Evolutionary conservation across 192 early-diverging fungal genomes (phyloP), one percentile per base, ranked within the genome.

Genomic region (Backusella macrospora): DNA sequence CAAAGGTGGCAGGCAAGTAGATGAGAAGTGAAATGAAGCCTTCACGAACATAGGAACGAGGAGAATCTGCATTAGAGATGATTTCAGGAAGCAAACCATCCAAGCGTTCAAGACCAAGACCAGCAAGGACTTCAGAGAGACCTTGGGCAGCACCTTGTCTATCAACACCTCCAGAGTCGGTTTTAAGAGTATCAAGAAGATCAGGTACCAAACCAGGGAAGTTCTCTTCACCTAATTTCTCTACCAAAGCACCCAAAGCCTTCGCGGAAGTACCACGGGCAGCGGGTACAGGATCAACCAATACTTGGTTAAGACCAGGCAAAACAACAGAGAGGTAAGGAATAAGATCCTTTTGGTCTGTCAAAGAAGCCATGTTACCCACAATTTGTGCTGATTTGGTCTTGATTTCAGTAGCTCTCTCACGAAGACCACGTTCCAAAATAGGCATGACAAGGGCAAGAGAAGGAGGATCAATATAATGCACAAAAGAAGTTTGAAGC

Each of bases 381-480:
- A 99, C 95, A 78, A 99, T 98, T 85, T 99, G 97, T 13, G 98
- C 94, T 16, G 96, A 93, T 64, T 91, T 92, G 77, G 95, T 98
- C 87, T 99, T 98, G 71, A 92, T 92, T 44, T 96, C 90, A 8
- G 97, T 95, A 26, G 86, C 84, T 68, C 98, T 90, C 65, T 94
- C 94, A 37, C 89, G 87, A 84, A 99, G 84, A 69, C 97, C 98
- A 69, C 97, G 91, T 78, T 95, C 89, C 44, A 99, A 76, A 52
- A 99, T 95, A 4, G 98, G 98, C 68, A 99, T 93, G 26, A 99
- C 90, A 65, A 99, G 85, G 14, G 97, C 98, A 65, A 99, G 80
- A 12, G 94, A 96, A 34, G 98, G 96, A 13, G 97, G 92, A 79
- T 99, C 98, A 67, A 99, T 96, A 81, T 99, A 99, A 83, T 99